These are phyloP conservation scores for Blastomyces silverae DNA, from an alignment of 2,329 filamentous ascomycete species.

Conservation along the genomic window DNA sequence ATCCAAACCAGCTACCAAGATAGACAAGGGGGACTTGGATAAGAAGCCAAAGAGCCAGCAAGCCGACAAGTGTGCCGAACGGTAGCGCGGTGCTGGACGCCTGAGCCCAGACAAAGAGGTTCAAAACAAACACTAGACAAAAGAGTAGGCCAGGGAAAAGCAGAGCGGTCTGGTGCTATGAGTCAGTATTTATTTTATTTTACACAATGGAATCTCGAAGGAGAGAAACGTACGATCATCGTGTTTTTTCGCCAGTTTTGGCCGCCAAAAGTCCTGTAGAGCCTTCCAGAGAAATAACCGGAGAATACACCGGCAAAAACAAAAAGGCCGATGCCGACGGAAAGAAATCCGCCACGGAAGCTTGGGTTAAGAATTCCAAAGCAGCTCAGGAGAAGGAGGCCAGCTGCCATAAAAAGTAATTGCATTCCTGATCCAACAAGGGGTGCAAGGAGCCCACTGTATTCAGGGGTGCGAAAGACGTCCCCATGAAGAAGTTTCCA, in stretches of 20 bases:
- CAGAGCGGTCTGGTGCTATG: slow-evolving; percentile 52
- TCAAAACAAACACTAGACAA: slow-evolving; percentile 66
- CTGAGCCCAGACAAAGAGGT: slow-evolving; percentile 85
- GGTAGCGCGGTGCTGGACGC: slow-evolving; percentile 82
- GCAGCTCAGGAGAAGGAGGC: slow-evolving; percentile 64
- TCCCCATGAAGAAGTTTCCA: slow-evolving; percentile 89
- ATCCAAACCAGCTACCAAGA: slow-evolving; percentile 70
- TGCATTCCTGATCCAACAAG: slow-evolving; percentile 81
- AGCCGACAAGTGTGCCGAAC: slow-evolving; percentile 66
- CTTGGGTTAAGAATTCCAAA: slow-evolving; percentile 75
- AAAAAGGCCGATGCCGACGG: slow-evolving; percentile 74
- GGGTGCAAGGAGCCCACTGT: slow-evolving; percentile 68
- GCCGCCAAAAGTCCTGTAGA: slow-evolving; percentile 79
- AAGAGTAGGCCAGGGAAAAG: slow-evolving; percentile 76
- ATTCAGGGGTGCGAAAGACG: slow-evolving; percentile 68
- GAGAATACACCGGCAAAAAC: slow-evolving; percentile 77
- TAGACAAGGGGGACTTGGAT: slow-evolving; percentile 83
- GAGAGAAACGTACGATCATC: slow-evolving; percentile 42
- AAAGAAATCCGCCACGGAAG: slow-evolving; percentile 84
- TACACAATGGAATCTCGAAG: background rate
- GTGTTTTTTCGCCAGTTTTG: slow-evolving; percentile 69
- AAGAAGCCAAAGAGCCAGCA: slow-evolving; percentile 72
- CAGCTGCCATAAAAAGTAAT: slow-evolving; percentile 71
- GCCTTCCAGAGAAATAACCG: slow-evolving; percentile 75
- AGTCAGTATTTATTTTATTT: slow-evolving; percentile 14